Evolutionary conservation across 352 stramenopile species (phyloP), one percentile per base, ranked within the genome.

Genomic region (Globisporangium parvum): DNA sequence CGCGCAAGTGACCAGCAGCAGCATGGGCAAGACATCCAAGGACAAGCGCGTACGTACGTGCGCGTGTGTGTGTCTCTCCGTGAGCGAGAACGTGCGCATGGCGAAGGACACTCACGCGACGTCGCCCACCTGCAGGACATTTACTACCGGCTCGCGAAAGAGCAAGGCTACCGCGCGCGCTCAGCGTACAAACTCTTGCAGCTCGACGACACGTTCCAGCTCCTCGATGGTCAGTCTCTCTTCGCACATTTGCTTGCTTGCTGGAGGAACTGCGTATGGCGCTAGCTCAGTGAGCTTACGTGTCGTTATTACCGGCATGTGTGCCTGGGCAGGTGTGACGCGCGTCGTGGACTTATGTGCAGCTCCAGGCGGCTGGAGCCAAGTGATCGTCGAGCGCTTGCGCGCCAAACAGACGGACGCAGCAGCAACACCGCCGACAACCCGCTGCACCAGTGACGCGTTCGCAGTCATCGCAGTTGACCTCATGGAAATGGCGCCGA

Each of bases 121-220:
- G 2, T 17, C 57, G 42, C 8, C 48, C 12, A 1, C 8, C 17
- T 15, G 12, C 59, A 93, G 77, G 90, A 97, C 47, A 97, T 97
- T 23, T 97, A 97, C 73, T 97, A 97, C 61, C 83, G 90, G 57
- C 91, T 90, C 56, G 90, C 90, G 23, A 97, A 97, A 68, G 83
- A 97, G 58, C 79, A 95, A 41, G 97, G 96, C 26, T 99, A 98
- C 71, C 80, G 98, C 60, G 97, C 98, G 35, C 85, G 97, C 41
- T 98, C 92, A 37, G 97, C 97, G 5, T 99, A 98, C 78, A 99
- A 99, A 64, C 71, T 99, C 20, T 65, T 99, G 12, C 97, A 99
- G 65, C 75, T 99, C 14, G 97, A 99, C 70, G 96, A 98, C 57
- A 96, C 98, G 50, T 99, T 98, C 70, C 73, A 96, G 47, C 69